These are phyloP conservation scores for Geranomyces michiganensis DNA, from an alignment of 192 early-diverging fungal genomes.

Conservation along the genomic window DNA sequence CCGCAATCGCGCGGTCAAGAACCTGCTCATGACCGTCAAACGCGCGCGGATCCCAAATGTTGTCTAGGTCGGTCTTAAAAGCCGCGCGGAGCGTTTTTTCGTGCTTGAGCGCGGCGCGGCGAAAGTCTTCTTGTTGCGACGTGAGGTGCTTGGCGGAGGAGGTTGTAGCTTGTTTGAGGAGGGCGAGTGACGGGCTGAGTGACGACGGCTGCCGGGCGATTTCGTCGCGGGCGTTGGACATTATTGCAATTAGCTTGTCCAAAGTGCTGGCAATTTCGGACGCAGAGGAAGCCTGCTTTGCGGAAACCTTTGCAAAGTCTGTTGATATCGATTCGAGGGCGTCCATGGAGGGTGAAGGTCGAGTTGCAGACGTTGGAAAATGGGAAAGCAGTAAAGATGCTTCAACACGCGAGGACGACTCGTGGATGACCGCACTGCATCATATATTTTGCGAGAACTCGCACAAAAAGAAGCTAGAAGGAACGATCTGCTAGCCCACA, in stretches of 20 bases:
- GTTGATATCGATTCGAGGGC: constrained; percentile 18
- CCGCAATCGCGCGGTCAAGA: constrained; percentile 64
- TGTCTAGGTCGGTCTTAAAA: constrained; percentile 49
- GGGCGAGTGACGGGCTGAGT: constrained; percentile 3
- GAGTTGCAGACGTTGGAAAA: too few species aligned
- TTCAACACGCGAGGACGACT: too few species aligned
- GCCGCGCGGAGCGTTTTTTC: constrained; percentile 29
- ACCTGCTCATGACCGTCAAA: constrained; percentile 72
- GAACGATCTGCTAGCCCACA: too few species aligned
- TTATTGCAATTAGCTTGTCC: constrained; percentile 1
- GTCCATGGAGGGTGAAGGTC: constrained; percentile 14
- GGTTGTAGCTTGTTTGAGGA: constrained; percentile 20
- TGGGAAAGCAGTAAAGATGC: too few species aligned
- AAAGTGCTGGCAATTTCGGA: constrained; percentile 12
- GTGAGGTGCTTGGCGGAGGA: constrained; percentile 12
- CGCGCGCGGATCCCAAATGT: constrained; percentile 65
- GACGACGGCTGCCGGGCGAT: constrained; percentile 3
- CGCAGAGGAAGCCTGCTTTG: constrained; percentile 21
- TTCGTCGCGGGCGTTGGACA: neutral
- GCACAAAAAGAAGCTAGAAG: too few species aligned
- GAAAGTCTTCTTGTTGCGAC: constrained; percentile 23
- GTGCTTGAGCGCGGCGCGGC: constrained; percentile 20
- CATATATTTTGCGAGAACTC: too few species aligned
- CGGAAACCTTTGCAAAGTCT: constrained; percentile 20
- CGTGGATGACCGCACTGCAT: too few species aligned